These are phyloP conservation scores for Cryptosporidium sp. DNA, from an alignment of 169 alveolate species.

Conservation along the genomic window DNA sequence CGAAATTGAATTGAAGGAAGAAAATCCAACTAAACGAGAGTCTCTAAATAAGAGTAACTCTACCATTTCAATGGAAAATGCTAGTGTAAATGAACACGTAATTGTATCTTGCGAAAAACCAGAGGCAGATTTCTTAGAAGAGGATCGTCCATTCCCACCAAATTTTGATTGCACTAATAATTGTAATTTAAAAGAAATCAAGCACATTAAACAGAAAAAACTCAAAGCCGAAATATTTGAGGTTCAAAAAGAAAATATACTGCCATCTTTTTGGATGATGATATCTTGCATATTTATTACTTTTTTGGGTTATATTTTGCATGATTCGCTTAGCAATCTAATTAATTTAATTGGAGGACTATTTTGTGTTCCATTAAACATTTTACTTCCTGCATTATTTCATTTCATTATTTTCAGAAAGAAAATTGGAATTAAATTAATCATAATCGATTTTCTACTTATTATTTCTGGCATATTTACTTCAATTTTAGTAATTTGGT, in stretches of 20 bases:
- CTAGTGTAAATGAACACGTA: neutral
- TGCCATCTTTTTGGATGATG: constrained; percentile 42
- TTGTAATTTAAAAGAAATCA: neutral
- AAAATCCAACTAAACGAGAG: neutral
- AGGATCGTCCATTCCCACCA: neutral
- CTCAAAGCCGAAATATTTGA: neutral
- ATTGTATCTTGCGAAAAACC: neutral
- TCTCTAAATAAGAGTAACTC: neutral
- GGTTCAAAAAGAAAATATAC: constrained; percentile 15
- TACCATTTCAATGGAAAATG: neutral
- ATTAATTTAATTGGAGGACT: constrained; percentile 69
- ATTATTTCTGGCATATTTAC: constrained; percentile 51
- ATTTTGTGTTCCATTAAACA: constrained; percentile 69
- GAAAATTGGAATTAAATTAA: constrained; percentile 5
- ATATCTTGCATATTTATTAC: constrained; percentile 21
- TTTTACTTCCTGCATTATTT: constrained; percentile 60
- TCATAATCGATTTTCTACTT: constrained; percentile 31
- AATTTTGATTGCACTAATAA: neutral
- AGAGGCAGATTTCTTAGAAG: neutral
- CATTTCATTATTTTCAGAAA: constrained; percentile 61
- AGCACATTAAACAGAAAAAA: neutral
- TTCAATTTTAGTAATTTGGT: constrained; percentile 66
- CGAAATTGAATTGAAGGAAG: constrained; percentile 7
- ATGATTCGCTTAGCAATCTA: constrained; percentile 53
- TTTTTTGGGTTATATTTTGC: constrained; percentile 45